A percentile compares a stretch with the other conserved stretches of the same genome.
Evolutionary conservation across 352 stramenopile species (phyloP).

Genomic region (Pilasporangium apinafurcum): DNA sequence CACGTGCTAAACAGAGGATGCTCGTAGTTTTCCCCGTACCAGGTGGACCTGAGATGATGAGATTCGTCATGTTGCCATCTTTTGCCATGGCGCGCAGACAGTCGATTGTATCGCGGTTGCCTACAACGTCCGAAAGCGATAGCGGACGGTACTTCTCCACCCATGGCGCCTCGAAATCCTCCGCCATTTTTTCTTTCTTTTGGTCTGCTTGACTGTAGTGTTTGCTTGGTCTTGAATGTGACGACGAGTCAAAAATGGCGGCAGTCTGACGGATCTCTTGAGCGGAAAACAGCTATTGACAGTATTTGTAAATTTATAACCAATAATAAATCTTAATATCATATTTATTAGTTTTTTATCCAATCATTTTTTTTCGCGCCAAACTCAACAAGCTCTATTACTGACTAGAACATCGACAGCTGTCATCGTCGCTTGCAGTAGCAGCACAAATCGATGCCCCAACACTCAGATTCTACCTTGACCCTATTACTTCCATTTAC

Average conservation of each 20-base stretch:
- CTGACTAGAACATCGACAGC: too few relatives aligned
- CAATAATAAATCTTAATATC: too few relatives aligned
- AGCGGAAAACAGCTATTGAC: too few relatives aligned
- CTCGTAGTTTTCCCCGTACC: slow-evolving; percentile 93
- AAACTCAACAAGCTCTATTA: too few relatives aligned
- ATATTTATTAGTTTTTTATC: background rate
- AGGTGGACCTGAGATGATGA: slow-evolving; percentile 95
- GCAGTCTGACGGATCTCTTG: too few relatives aligned
- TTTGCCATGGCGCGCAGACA: slow-evolving; percentile 93
- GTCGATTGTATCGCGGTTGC: slow-evolving; percentile 96
- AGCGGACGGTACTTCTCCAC: slow-evolving; percentile 98
- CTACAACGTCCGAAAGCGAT: slow-evolving; percentile 93
- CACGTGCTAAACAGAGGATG: slow-evolving; percentile 87
- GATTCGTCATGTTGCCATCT: slow-evolving; percentile 98
- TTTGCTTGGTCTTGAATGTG: too few relatives aligned
- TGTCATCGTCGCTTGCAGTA: background rate
- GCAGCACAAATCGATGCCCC: background rate
- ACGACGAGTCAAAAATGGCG: too few relatives aligned
- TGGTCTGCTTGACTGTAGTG: background rate
- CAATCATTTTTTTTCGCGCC: background rate
- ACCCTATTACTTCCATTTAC: too few relatives aligned
- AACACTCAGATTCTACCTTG: too few relatives aligned
- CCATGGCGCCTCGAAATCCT: slow-evolving; percentile 91
- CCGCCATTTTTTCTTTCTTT: slow-evolving; percentile 29
- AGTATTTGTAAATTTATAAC: too few relatives aligned